Evolutionary conservation across 1,139 yeast species (phyloP), one percentile per base, ranked within the genome.

Genomic region (Hyphopichia wangnamkhiaoensis): DNA sequence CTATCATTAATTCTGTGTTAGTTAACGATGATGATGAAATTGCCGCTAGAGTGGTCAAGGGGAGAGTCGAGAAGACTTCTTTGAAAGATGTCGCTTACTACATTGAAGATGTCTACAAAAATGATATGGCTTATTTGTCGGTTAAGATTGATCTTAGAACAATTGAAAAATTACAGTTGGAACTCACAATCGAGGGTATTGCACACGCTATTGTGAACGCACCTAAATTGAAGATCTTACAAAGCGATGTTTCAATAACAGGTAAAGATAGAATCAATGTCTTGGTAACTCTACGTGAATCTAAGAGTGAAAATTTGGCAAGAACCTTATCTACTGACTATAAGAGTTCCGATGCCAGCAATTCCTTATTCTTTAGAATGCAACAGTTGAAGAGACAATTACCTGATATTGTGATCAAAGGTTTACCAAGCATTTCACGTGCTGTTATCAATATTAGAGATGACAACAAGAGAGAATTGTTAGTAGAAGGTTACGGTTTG

Each of bases 21-120:
- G 98, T 93, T 12, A 93, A 94, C 56, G 94, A 88, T 52, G 82
- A 83, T 14, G 98, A 94, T 61, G 98, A 91, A 66, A 85, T 96
- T 58, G 97, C 98, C 21, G 98, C 98, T 0, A 82, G 99, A 63
- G 97, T 94, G 50, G 98, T 94, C 31, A 94, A 94, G 66, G 98
- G 99, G 37, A 80, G 99, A 60, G 80, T 94, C 41, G 99, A 94
- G 61, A 94, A 93, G 70, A 94, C 98, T 0, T 67, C 84, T 42
- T 68, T 94, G 45, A 81, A 83, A 48, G 98, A 94, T 58, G 84
- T 94, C 47, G 90, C 95, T 2, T 87, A 66, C 56, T 91, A 80
- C 61, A 85, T 94, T 49, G 96, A 93, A 59, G 99, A 94, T 67
- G 97, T 93, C 14, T 94, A 91, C 63, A 84, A 81, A 49, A 87